These are phyloP conservation scores for Diplodia corticola DNA, from an alignment of 2,329 filamentous ascomycete species.

Conservation along the genomic window DNA sequence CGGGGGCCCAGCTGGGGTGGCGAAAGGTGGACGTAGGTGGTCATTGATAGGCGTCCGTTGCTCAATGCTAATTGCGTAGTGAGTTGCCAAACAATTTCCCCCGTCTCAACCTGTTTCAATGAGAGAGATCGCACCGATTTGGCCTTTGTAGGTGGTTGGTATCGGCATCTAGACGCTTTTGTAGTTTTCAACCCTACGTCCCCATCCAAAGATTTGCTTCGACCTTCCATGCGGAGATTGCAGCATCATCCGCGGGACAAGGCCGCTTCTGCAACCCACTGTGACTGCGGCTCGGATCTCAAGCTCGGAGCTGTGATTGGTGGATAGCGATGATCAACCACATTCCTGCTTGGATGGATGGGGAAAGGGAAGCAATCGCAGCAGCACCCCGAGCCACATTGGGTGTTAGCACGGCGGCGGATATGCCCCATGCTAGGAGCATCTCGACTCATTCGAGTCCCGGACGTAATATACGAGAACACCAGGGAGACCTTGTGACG, in stretches of 20 bases:
- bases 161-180: background rate
- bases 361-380: background rate
- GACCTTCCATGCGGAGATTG: background rate
- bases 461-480: slow-evolving; percentile 13
- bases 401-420: background rate
- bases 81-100: background rate
- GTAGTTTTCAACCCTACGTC: background rate
- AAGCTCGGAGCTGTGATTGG: slow-evolving; percentile 8
- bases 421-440: background rate
- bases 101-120: background rate
- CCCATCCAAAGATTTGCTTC: background rate
- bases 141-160: background rate
- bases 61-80: background rate
- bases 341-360: background rate
- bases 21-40: background rate
- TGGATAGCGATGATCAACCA: slow-evolving; percentile 5
- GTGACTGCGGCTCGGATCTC: background rate
- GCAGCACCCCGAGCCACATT: slow-evolving; percentile 1
- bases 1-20: background rate
- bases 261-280: background rate
- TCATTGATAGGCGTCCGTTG: background rate
- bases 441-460: background rate
- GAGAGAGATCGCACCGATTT: background rate
- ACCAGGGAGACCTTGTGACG: slow-evolving; percentile 15
- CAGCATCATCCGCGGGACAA: background rate